Evolutionary conservation across 2,329 filamentous ascomycete genomes (phyloP), one percentile per base, ranked within the genome.

Genomic region (Cercospora nicotianae): DNA sequence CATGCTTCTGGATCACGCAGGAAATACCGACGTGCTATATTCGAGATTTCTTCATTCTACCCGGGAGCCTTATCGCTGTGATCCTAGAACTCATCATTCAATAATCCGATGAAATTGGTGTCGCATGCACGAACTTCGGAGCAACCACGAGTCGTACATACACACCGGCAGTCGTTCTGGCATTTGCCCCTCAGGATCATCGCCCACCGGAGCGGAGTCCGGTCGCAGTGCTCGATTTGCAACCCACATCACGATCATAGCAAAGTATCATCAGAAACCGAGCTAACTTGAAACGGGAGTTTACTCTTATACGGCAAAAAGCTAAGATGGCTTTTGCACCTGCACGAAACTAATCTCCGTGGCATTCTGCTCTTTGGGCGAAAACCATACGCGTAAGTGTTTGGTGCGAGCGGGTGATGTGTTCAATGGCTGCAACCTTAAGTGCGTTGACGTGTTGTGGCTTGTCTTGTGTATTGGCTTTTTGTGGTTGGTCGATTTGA

Each of bases 301-400:
- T 6, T 16, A 18, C n/a, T 48, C 42, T 48, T 23, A 23, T 48
- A 20, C 42, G 42, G 42, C 42, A 48, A 23, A 48, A 48, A 23
- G 42, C n/a, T 10, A 23, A 48, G 20, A 48, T 23, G 42, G 18
- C 42, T 42, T 48, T 23, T 48, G 42, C 42, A 48, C 42, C 42
- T 48, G 42, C 18, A 16, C 20, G 18, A 13, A 12, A n/a, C 42
- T 48, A 48, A 23, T 7, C 1, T 23, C 26, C 23, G 53, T 57
- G 53, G 53, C 53, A 57, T 31, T 57, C 53, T 57, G 53, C 53
- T 57, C 23, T 57, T 57, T 28, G 53, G 53, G 53, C 53, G n/a
- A n/a, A 30, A 28, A 23, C 4, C 1, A 8, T 26, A 57, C 20
- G 53, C 23, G 53, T 57, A 18, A 16, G 2, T 42, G 16, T 42